Percentiles rank a stretch among this genome's conserved stretches.
Conservation (phyloP, 805 yeast genomes). For the Blastobotrys attinorum region DNA sequence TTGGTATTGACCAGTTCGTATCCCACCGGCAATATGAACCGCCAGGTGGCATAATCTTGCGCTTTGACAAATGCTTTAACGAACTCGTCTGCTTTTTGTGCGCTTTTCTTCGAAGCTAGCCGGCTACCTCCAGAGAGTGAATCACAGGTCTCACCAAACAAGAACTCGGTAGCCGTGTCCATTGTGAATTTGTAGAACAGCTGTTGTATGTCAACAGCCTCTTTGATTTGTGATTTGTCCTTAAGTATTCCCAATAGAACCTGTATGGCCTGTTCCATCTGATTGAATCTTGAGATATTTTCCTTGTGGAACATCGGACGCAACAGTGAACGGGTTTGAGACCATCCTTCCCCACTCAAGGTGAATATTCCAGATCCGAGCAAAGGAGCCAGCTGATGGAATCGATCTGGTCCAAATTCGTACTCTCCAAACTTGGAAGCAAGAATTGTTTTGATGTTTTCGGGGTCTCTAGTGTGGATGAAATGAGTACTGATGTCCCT, state of each 20-base stretch:
- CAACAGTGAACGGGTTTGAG: constrained; percentile 30
- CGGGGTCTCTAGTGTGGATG: constrained; percentile 18
- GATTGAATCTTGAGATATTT: constrained; percentile 25
- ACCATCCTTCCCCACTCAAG: constrained; percentile 29
- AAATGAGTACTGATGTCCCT: too few species aligned
- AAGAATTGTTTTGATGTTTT: constrained; percentile 24
- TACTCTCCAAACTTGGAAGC: constrained; percentile 25
- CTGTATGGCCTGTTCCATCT: constrained; percentile 23
- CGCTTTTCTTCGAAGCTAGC: too few species aligned
- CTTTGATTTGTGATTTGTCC: too few species aligned
- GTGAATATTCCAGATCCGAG: constrained; percentile 32
- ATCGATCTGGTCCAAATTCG: constrained; percentile 21
- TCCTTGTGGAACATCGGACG: constrained; percentile 29
- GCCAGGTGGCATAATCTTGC: too few species aligned
- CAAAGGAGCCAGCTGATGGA: constrained; percentile 20
- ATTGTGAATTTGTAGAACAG: constrained; percentile 26
- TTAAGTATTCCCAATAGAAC: constrained; percentile 12
- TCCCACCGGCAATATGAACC: too few species aligned
- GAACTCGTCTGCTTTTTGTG: too few species aligned
- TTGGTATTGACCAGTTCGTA: too few species aligned
- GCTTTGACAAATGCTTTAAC: too few species aligned
- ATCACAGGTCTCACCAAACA: constrained; percentile 30
- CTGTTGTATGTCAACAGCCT: constrained; percentile 26
- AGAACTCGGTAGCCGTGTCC: constrained; percentile 30
- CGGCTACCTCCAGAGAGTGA: too few species aligned